Conservation (phyloP, 345 rosid species). For the Erucastrum elatum region DNA sequence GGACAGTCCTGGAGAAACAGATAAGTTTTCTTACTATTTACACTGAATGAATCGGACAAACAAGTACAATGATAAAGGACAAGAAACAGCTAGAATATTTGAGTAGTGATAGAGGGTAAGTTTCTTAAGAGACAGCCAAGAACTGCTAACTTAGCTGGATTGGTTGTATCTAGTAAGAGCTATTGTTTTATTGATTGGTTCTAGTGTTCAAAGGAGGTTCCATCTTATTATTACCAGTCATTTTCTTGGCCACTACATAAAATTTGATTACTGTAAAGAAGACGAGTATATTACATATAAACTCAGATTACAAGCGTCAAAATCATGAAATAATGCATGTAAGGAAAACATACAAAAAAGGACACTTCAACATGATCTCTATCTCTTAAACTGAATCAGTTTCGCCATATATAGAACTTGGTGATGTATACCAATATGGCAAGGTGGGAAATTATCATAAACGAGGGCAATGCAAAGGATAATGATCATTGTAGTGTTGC, state of each 20-base stretch:
- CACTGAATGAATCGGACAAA: slow-evolving; percentile 34
- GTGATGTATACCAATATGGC: neutral
- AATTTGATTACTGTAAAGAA: neutral
- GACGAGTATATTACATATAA: neutral
- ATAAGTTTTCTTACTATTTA: slow-evolving; percentile 25
- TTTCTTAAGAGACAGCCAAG: slow-evolving; percentile 29
- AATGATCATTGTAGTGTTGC: slow-evolving; percentile 21
- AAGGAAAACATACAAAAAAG: neutral
- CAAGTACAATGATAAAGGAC: slow-evolving; percentile 38
- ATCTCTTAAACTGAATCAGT: neutral
- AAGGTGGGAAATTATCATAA: neutral
- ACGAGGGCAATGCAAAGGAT: slow-evolving; percentile 1
- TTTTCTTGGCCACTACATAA: neutral
- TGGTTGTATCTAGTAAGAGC: slow-evolving; percentile 21
- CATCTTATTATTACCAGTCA: neutral
- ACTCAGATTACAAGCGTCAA: neutral
- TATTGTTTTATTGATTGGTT: slow-evolving; percentile 2
- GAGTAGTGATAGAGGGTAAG: slow-evolving; percentile 15
- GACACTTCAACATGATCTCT: neutral
- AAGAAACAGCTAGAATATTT: neutral
- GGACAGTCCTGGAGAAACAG: slow-evolving; percentile 32
- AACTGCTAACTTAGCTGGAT: slow-evolving; percentile 17
- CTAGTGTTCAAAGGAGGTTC: neutral
- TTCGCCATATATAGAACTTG: neutral
- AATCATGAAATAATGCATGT: neutral